Conservation (phyloP, 2,329 filamentous ascomycete species). For the Aspergillus hortae region DNA sequence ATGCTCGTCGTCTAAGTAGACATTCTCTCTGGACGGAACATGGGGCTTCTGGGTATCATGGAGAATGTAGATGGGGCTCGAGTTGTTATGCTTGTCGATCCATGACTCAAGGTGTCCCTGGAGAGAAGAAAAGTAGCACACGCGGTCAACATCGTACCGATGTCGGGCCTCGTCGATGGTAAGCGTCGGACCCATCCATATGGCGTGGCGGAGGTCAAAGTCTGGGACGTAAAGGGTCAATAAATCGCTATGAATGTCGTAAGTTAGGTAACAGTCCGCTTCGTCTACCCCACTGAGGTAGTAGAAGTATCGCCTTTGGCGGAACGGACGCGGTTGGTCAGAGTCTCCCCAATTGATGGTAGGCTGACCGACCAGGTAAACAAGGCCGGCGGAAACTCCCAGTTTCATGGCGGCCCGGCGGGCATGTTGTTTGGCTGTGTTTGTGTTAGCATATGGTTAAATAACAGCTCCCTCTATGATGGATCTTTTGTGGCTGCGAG, state of each 20-base stretch:
- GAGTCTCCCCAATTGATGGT: conserved; percentile 54
- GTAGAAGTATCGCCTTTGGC: conserved; percentile 61
- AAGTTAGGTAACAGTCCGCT: conserved; percentile 54
- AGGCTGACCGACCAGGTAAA: conserved; percentile 55
- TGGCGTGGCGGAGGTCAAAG: conserved; percentile 52
- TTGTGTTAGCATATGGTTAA: not conserved
- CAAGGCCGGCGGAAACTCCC: conserved; percentile 45
- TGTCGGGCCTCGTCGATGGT: conserved; percentile 55
- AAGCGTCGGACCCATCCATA: conserved; percentile 43
- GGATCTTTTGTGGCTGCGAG: not conserved
- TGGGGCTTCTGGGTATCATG: conserved; percentile 34
- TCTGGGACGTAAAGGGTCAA: conserved; percentile 72
- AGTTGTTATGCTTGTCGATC: conserved; percentile 22
- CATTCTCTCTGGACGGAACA: conserved; percentile 12
- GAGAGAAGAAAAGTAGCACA: conserved; percentile 55
- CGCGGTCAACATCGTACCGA: conserved; percentile 67
- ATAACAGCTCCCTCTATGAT: not conserved
- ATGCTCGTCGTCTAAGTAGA: conserved; percentile 24
- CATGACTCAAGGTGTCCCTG: conserved; percentile 48
- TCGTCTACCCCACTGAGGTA: conserved; percentile 56
- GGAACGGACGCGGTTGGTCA: conserved; percentile 55
- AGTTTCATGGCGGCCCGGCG: conserved; percentile 44
- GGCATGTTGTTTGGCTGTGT: conserved; percentile 49
- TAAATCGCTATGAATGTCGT: conserved; percentile 56
- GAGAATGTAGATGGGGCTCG: conserved; percentile 34